Conservation (phyloP, 2,329 filamentous ascomycete genomes). For the Cercospora nicotianae region DNA sequence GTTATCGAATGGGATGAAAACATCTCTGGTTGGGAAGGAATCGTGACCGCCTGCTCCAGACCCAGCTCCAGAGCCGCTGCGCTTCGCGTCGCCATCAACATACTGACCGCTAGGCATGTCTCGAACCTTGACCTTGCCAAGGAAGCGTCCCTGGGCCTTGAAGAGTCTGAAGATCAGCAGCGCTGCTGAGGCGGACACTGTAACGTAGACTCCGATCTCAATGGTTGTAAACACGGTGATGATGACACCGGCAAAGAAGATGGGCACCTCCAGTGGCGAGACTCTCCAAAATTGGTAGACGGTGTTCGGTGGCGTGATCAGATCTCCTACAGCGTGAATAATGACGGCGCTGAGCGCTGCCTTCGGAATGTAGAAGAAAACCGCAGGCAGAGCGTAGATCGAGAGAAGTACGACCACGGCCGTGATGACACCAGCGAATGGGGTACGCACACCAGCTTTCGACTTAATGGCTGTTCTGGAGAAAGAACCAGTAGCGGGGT, state of each 20-base stretch:
- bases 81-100: constrained; percentile 15
- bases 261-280: constrained; percentile 82
- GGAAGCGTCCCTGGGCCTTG: constrained; percentile 77
- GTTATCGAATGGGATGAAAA: constrained; percentile 85
- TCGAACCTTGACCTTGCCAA: constrained; percentile 80
- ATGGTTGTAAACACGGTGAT: constrained; percentile 87
- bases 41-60: constrained; percentile 38
- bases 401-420: constrained; percentile 82
- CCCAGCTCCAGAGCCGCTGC: constrained; percentile 23
- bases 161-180: constrained; percentile 81
- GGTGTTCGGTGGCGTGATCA: constrained; percentile 87
- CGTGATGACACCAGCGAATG: constrained; percentile 86
- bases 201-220: constrained; percentile 89
- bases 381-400: constrained; percentile 80
- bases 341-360: constrained; percentile 83
- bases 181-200: constrained; percentile 72
- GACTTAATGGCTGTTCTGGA: constrained; percentile 96
- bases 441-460: constrained; percentile 90
- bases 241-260: constrained; percentile 91
- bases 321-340: constrained; percentile 90
- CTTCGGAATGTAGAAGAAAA: constrained; percentile 92
- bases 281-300: constrained; percentile 95
- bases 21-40: constrained; percentile 63
- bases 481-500: constrained; percentile 92
- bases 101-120: constrained; percentile 56